A percentile compares a stretch with the other conserved stretches of the same genome.
Evolutionary conservation across 2,329 filamentous ascomycete species (phyloP).

Genomic region (Albifimbria verrucaria): DNA sequence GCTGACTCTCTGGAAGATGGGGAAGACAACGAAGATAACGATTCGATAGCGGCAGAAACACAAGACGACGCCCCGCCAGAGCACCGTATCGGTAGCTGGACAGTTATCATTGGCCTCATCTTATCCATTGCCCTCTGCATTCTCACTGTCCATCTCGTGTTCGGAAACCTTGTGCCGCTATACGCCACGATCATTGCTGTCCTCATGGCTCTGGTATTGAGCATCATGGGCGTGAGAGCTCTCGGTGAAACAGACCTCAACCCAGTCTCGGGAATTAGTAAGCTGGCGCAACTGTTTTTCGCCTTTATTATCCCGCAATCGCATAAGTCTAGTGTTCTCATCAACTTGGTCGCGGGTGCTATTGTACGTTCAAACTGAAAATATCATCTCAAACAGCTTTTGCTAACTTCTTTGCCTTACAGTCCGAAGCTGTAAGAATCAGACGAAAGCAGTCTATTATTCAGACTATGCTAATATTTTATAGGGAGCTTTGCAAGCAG

Average conservation of each 20-base stretch:
- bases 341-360: constrained; percentile 91
- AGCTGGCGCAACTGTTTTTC: constrained; percentile 93
- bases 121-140: constrained; percentile 79
- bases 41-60: constrained; percentile 29
- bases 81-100: constrained; percentile 71
- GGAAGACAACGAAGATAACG: constrained; percentile 15
- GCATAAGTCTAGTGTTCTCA: constrained; percentile 82
- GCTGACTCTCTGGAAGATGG: constrained; percentile 4
- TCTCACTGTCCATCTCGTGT: constrained; percentile 75
- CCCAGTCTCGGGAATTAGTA: constrained; percentile 93
- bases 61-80: constrained; percentile 79
- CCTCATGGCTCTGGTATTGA: constrained; percentile 74
- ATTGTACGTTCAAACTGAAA: constrained; percentile 44
- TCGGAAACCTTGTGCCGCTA: constrained; percentile 77
- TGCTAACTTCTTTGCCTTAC: background rate
- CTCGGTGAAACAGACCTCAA: constrained; percentile 87
- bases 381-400: background rate
- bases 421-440: constrained; percentile 39
- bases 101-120: constrained; percentile 71
- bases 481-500: constrained; percentile 80
- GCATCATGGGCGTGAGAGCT: constrained; percentile 70
- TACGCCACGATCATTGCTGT: constrained; percentile 76
- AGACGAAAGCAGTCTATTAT: background rate
- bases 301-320: constrained; percentile 80
- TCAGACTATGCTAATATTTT: constrained; percentile 5